Conservation (phyloP, 495 filamentous ascomycete genomes). For the Penicillium herquei region DNA sequence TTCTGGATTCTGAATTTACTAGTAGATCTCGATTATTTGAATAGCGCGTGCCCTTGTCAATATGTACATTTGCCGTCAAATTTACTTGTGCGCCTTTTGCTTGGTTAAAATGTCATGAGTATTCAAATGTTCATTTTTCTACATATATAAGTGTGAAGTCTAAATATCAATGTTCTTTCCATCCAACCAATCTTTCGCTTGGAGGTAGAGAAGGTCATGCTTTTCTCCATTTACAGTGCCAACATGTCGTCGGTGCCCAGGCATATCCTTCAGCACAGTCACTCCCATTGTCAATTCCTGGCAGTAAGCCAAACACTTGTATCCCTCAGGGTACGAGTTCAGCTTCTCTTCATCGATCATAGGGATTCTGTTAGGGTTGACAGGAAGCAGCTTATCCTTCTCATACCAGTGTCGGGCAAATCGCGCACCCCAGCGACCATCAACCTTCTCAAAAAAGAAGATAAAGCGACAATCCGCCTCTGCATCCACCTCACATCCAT, state of each 20-base stretch:
- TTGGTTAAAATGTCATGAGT: no score
- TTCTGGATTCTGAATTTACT: neutral
- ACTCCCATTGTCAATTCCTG: conserved; percentile 47
- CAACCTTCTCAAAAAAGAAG: conserved; percentile 56
- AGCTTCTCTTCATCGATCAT: conserved; percentile 47
- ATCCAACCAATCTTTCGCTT: conserved; percentile 48
- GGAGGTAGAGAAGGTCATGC: conserved; percentile 46
- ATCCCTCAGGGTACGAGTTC: conserved; percentile 51
- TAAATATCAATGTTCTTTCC: conserved; percentile 41
- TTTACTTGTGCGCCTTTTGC: no score
- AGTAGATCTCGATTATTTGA: no score
- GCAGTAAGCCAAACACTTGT: conserved; percentile 55
- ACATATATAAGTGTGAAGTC: neutral
- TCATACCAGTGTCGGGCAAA: conserved; percentile 67
- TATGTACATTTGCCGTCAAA: no score
- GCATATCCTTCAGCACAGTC: conserved; percentile 43
- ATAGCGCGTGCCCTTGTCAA: no score
- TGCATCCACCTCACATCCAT: conserved; percentile 53
- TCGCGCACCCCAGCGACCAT: conserved; percentile 52
- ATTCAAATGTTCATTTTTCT: no score
- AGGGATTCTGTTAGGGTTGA: conserved; percentile 52
- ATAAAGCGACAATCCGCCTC: conserved; percentile 64
- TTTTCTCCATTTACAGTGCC: conserved; percentile 38
- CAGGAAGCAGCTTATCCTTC: conserved; percentile 64
- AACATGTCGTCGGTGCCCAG: conserved; percentile 44